Percentiles rank a stretch among this genome's conserved stretches.
These are phyloP conservation scores for Botryotinia convoluta DNA, from an alignment of 2,329 filamentous ascomycete species.

Conservation along the genomic window DNA sequence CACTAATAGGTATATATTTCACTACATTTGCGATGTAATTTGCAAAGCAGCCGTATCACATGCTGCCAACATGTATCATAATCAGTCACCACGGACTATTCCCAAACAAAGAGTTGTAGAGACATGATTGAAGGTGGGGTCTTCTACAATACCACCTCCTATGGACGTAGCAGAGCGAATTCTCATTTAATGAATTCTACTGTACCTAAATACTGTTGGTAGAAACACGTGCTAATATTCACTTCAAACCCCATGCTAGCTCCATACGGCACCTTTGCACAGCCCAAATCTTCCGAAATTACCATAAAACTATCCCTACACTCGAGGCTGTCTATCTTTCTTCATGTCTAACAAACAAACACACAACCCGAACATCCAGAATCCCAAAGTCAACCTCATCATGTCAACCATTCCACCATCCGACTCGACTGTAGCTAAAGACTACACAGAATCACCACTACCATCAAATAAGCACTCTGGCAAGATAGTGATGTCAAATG, in stretches of 20 bases:
- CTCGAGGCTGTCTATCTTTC: neutral
- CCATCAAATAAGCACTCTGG: neutral
- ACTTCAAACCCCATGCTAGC: neutral
- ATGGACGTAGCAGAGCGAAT: neutral
- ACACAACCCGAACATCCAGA: neutral
- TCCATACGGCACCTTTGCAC: neutral
- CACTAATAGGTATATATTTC: neutral
- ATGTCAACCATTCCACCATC: neutral
- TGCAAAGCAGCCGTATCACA: neutral
- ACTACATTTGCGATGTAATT: neutral
- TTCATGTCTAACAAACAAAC: neutral
- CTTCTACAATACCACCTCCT: rapidly evolving
- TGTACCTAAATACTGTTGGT: neutral
- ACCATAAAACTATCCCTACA: neutral
- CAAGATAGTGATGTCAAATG: neutral
- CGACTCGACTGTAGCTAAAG: neutral
- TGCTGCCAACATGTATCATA: neutral
- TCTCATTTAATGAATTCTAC: neutral
- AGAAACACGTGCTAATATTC: neutral
- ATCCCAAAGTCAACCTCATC: neutral
- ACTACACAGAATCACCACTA: neutral
- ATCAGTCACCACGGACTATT: neutral
- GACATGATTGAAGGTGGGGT: neutral
- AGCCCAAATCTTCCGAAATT: neutral
- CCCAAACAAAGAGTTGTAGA: neutral